Base-by-base conservation (phyloP, 129 eudicot genomes). In the Daucus carota region DNA sequence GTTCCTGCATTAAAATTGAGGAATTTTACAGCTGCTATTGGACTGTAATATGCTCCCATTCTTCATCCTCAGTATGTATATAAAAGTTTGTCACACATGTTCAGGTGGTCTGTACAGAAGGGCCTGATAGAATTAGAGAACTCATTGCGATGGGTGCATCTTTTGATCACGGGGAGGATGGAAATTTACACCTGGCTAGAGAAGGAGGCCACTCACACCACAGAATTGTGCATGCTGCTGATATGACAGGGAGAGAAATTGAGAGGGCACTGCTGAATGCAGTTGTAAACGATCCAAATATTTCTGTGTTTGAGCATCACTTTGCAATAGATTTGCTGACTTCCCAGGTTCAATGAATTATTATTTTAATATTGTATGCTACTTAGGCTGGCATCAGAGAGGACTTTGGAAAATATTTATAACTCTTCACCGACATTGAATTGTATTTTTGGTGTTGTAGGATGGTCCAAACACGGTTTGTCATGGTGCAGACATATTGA, bases 161-260 rank as follows among this genome's bases (percentile, higher is more conserved):
- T 1, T 91, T 95, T 86, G 99, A 91, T 89, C 99, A 95, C 10
- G 99, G 99, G 52, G 99, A 95, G 80, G 99, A 95, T 72, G 97
- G 99, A n/a, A 95, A 95, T 69, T 76, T 95, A 79, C 99, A 95
- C 85, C 82, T 95, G 59, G 99, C 97, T 38, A 89, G 99, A 80
- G 99, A 95, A 77, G 99, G 97, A n/a, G 99, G 99, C 16, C 99
- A 95, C 78, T 95, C 99, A 36, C 99, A 95, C 85, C 96, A 44
- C 57, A 85, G 97, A 79, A 95, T 95, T 81, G 97, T 95, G 33
- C 99, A 95, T 46, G 93, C 96, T 17, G 97, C 99, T 85, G 97
- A 95, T 75, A 95, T 91, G 99, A 95, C 97, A 0, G 99, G 99
- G 14, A 85, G 96, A 80, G 99, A 95, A 75, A 95, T 95, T 4